Base-by-base conservation (phyloP, 805 yeast species). In the Ogataea ganodermae region DNA sequence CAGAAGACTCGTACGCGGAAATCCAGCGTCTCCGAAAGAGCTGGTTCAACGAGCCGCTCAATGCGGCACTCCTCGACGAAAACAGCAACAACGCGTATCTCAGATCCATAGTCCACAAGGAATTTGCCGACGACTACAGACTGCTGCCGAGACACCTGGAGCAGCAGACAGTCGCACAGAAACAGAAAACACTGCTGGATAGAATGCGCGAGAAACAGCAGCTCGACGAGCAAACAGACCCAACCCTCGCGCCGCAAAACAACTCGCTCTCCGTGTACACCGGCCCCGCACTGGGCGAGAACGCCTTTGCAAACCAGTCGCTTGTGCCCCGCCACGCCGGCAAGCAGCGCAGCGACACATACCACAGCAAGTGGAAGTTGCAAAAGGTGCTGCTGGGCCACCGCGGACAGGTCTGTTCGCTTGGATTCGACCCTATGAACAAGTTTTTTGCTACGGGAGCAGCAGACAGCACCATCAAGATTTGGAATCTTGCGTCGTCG, bases 391-490 rank as follows among this genome's bases (percentile, higher is more conserved):
- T 92, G 0, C 81, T 87, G 1, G 98, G 98, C 3, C 99, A 94
- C 63, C 75, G 79, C 32, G 99, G 99, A 0, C 91, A 97, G 91
- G 89, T 94, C 1, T 75, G 96, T 38, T 76, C 88, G n/a, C 70
- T 90, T 2, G 75, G 84, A 6, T 78, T 87, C 16, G 98, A 94
- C 50, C 96, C 96, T 0, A 85, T 85, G 26, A 90, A 90, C 63
- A 79, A 83, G 55, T 94, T 94, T 89, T 92, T 89, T 68, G 96
- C 85, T 6, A 84, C 97, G 0, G 99, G 98, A 0, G 83, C 96
- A 3, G 79, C 86, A 4, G 99, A 94, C 61, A 73, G 89, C 2
- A 87, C 96, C 0, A 87, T 94, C 52, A 91, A 91, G 57, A 74
- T 92, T 2, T 94, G 99, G 98, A 94, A 90, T 61, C 66, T 90